Conservation (phyloP, 2,329 filamentous ascomycete genomes). For the Aspergillus amoenus region DNA sequence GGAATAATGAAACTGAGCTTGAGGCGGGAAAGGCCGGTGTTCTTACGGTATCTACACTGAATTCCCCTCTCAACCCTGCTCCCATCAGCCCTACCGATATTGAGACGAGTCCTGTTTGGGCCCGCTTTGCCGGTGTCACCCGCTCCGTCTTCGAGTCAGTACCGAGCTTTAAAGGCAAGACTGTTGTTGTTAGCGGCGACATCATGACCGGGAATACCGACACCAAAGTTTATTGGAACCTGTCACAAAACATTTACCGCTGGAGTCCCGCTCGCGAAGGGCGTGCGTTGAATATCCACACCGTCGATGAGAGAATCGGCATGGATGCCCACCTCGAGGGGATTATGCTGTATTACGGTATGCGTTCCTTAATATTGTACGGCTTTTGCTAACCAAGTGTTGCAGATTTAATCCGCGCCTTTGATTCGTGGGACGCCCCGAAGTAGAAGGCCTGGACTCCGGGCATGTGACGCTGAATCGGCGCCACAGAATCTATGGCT, state of each 20-base stretch:
- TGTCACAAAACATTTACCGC: slow-evolving; percentile 55
- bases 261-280: slow-evolving; percentile 50
- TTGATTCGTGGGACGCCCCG: slow-evolving; percentile 26
- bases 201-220: slow-evolving; percentile 57
- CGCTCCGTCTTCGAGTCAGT: slow-evolving; percentile 42
- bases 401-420: slow-evolving; percentile 33
- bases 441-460: not conserved
- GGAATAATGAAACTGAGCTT: slow-evolving; percentile 12
- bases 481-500: not conserved
- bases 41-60: slow-evolving; percentile 32
- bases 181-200: slow-evolving; percentile 43
- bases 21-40: slow-evolving; percentile 21
- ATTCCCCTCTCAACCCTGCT: slow-evolving; percentile 29
- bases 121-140: slow-evolving; percentile 40
- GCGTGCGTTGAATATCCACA: slow-evolving; percentile 49
- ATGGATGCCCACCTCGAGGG: slow-evolving; percentile 45
- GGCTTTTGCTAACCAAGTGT: not conserved
- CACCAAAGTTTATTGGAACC: slow-evolving; percentile 53
- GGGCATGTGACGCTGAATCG: not conserved
- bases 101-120: slow-evolving; percentile 32
- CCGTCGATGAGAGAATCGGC: slow-evolving; percentile 50
- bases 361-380: not conserved
- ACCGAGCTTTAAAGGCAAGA: slow-evolving; percentile 29
- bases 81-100: slow-evolving; percentile 35
- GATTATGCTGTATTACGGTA: slow-evolving; percentile 45